These are phyloP conservation scores for Parasitella parasitica DNA, from an alignment of 371 early-diverging fungal species.

Conservation along the genomic window DNA sequence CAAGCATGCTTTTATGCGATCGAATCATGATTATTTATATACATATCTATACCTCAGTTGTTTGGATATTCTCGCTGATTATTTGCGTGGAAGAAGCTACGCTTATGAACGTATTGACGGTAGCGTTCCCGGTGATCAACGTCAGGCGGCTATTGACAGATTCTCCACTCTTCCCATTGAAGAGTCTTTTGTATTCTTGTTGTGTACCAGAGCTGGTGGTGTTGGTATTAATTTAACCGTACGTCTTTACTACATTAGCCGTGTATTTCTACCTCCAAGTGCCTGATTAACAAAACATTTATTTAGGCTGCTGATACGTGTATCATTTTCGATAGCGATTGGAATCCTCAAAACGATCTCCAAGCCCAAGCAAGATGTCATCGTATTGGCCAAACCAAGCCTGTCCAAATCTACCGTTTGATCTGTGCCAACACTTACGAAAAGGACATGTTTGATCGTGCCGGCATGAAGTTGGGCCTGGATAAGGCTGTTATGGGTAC, in stretches of 20 bases:
- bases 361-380: constrained; percentile 94
- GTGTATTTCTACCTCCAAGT: no score
- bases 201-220: constrained; percentile 89
- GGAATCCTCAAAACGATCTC: constrained; percentile 96
- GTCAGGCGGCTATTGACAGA: constrained; percentile 93
- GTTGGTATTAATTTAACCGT: constrained; percentile 89
- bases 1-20: neutral
- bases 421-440: constrained; percentile 93
- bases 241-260: no score
- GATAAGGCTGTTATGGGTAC: constrained; percentile 79
- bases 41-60: constrained; percentile 11
- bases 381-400: constrained; percentile 92
- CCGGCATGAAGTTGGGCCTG: constrained; percentile 88
- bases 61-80: constrained; percentile 70
- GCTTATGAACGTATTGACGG: constrained; percentile 90
- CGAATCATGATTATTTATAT: neutral
- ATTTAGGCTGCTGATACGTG: constrained; percentile 85
- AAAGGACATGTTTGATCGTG: constrained; percentile 94
- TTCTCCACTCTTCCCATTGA: constrained; percentile 74
- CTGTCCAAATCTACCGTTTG: constrained; percentile 83
- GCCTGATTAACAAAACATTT: neutral
- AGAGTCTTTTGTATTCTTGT: constrained; percentile 80
- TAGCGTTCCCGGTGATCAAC: constrained; percentile 78
- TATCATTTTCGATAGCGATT: constrained; percentile 93
- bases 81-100: constrained; percentile 72